Evolutionary conservation across 768 basidiomycete genomes (phyloP).

Genomic region (Russula vinacea): DNA sequence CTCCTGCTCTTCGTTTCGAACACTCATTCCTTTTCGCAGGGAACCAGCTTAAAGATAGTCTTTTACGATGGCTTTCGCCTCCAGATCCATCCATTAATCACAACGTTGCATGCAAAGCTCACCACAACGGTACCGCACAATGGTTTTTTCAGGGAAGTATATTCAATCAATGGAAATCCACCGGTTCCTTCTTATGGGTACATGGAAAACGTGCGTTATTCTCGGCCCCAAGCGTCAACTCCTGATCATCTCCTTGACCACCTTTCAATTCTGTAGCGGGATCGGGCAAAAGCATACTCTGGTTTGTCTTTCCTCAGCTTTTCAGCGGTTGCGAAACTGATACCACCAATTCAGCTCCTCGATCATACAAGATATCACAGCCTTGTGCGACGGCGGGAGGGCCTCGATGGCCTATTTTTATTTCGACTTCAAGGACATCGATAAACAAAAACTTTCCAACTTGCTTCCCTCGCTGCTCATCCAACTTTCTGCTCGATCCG

Average conservation of each 20-base stretch:
- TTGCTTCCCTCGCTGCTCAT: too few relatives aligned
- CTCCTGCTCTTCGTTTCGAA: not conserved
- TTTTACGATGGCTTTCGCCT: not conserved
- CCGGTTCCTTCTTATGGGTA: not conserved
- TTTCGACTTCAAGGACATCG: too few relatives aligned
- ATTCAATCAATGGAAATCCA: conserved; percentile 1
- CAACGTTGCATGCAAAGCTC: not conserved
- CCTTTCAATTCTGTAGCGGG: too few relatives aligned
- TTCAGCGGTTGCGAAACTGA: too few relatives aligned
- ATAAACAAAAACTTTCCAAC: too few relatives aligned
- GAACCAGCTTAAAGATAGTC: not conserved
- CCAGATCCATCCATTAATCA: conserved; percentile 1
- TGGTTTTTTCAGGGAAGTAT: conserved; percentile 5
- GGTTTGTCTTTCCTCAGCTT: too few relatives aligned
- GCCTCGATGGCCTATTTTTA: too few relatives aligned
- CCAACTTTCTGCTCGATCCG: too few relatives aligned
- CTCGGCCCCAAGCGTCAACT: not conserved
- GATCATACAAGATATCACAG: too few relatives aligned
- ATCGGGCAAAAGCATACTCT: too few relatives aligned
- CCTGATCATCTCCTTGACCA: not conserved
- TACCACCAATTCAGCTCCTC: too few relatives aligned
- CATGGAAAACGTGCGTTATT: conserved; percentile 2
- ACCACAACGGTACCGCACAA: not conserved
- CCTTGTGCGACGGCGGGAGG: too few relatives aligned
- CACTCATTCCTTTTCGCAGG: not conserved